Evolutionary conservation across 495 filamentous ascomycete species (phyloP), one percentile per base, ranked within the genome.

Genomic region (Cudoniella acicularis): DNA sequence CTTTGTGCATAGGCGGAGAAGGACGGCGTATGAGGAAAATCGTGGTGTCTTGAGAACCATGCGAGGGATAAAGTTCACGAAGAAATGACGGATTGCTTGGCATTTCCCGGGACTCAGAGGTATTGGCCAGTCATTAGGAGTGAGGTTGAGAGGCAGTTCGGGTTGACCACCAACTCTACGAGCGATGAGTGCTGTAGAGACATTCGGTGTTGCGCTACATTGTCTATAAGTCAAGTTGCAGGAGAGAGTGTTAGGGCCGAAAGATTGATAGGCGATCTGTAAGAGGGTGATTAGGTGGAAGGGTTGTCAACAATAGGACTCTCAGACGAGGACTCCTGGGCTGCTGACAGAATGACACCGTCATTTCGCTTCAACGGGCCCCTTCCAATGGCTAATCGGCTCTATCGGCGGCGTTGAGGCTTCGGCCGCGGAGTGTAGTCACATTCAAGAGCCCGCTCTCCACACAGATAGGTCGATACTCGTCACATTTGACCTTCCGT

Each of bases 401-500:
- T 27, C 50, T 18, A 17, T 27, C 50, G 25, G 10, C 24, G 50
- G 25, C 50, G 50, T 30, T 52, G 50, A 52, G 50, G 50, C 18
- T 52, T 52, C 2, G 26, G 50, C 2, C 50, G 50, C 23, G 50
- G 50, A 4, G 25, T 25, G 26, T 52, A 52, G 26, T 52, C 50
- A 52, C 50, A 52, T 26, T 30, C 50, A 40, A 52, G 21, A 20
- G 21, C 13, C 4, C 50, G 22, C 6, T 27, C 50, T 17, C 16
- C 50, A 21, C 50, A 52, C 50, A 52, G 3, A 52, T n/a, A n/a
- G 50, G 50, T 17, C 50, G 6, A 8, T 13, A 30, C 26, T 52
- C 50, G 21, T 52, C 50, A 26, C 50, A 52, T 26, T 52, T 52
- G 23, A 52, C 50, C 50, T 52, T 52, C 22, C 50, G 50, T 4